Conservation (phyloP, 331 rosid genomes). For the Acacia pycnantha region DNA sequence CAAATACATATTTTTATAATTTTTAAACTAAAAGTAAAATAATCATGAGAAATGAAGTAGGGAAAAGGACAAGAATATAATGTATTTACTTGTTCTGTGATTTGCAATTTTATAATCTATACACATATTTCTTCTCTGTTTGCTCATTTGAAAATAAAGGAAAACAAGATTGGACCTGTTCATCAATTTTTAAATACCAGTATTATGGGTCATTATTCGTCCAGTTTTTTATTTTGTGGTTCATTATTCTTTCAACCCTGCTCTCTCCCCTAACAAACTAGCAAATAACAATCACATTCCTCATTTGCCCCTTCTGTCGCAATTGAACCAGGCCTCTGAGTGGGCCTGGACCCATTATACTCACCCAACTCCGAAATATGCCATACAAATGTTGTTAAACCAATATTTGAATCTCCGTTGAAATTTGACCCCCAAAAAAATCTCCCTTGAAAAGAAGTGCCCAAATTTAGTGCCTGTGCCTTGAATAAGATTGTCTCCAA, state of each 20-base stretch:
- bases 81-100: too few relatives aligned
- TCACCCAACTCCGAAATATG: too few relatives aligned
- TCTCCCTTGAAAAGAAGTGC: fast-evolving
- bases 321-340: not conserved
- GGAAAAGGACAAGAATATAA: too few relatives aligned
- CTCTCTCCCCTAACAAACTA: not conserved
- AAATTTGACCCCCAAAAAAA: too few relatives aligned
- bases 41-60: too few relatives aligned
- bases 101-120: too few relatives aligned
- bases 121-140: not conserved
- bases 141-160: not conserved
- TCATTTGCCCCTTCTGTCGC: not conserved
- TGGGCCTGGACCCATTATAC: not conserved
- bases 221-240: not conserved
- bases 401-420: too few relatives aligned
- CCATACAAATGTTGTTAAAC: not conserved
- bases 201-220: not conserved
- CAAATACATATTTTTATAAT: too few relatives aligned
- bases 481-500: fast-evolving
- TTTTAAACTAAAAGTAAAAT: too few relatives aligned
- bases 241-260: not conserved
- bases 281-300: not conserved
- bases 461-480: fast-evolving
- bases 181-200: too few relatives aligned
- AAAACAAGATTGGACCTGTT: too few relatives aligned